These are phyloP conservation scores for Leishmania gerbilli DNA, from an alignment of 208 protist genomes.

Conservation along the genomic window DNA sequence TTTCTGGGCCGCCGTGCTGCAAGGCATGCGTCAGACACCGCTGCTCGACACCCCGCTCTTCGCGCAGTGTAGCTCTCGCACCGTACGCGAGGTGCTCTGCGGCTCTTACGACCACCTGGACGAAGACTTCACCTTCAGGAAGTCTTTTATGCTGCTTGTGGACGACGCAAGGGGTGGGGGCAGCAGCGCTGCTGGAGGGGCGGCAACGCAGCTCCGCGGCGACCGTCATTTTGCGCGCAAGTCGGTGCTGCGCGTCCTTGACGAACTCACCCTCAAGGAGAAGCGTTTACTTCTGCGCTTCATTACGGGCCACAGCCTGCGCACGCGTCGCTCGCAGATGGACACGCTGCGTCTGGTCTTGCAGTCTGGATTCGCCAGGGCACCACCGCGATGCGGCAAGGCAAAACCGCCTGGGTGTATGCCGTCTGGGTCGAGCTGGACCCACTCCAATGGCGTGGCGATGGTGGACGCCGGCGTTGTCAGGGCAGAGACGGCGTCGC, in stretches of 20 bases:
- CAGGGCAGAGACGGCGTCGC: not conserved
- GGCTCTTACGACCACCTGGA: conserved; percentile 21
- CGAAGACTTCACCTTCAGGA: conserved; percentile 35
- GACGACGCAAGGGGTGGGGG: conserved; percentile 8
- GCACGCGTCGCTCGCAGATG: not conserved
- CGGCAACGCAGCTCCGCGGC: not conserved
- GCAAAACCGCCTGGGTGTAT: not conserved
- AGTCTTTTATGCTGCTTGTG: conserved; percentile 42
- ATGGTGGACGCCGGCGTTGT: not conserved
- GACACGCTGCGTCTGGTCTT: conserved; percentile 13
- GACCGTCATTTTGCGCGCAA: conserved; percentile 32
- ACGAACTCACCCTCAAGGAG: conserved; percentile 42
- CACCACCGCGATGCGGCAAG: not conserved
- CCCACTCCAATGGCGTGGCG: not conserved
- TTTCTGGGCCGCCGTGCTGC: conserved; percentile 48
- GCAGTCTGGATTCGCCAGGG: conserved; percentile 12
- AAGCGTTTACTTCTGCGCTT: conserved; percentile 51
- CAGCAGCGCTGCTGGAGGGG: not conserved
- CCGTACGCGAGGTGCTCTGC: conserved; percentile 56
- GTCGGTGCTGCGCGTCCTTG: conserved; percentile 32
- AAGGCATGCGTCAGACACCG: conserved; percentile 43
- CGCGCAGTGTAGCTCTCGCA: conserved; percentile 48
- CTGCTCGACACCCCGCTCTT: conserved; percentile 44
- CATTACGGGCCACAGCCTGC: conserved; percentile 46
- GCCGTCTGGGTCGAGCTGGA: no score